Conservation (phyloP, 352 stramenopile species). For the Globisporangium sylvaticum region DNA sequence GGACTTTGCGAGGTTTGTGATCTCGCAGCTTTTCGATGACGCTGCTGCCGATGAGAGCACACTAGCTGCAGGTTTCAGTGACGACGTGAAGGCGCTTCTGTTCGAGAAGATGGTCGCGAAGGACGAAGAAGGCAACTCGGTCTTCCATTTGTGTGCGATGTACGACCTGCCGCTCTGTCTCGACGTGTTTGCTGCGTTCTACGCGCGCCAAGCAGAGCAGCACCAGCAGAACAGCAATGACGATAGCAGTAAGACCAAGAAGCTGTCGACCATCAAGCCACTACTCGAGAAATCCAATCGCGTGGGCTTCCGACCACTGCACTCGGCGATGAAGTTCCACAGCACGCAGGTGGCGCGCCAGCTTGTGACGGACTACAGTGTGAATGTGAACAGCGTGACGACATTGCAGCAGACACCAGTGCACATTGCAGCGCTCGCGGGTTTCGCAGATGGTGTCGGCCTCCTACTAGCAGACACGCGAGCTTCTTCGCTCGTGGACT, state of each 20-base stretch:
- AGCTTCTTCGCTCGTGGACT: slow-evolving; percentile 18
- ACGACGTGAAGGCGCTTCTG: slow-evolving; percentile 45
- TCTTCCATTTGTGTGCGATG: slow-evolving; percentile 78
- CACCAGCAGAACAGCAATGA: slow-evolving; percentile 13
- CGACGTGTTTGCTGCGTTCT: slow-evolving; percentile 42
- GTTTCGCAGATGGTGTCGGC: slow-evolving; percentile 37
- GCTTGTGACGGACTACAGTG: slow-evolving; percentile 35
- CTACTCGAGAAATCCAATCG: slow-evolving; percentile 60
- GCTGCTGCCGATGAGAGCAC: background rate
- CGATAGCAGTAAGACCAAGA: slow-evolving; percentile 1
- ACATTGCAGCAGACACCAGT: slow-evolving; percentile 57
- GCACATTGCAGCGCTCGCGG: slow-evolving; percentile 59
- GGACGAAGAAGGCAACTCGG: slow-evolving; percentile 73
- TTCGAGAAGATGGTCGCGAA: slow-evolving; percentile 43
- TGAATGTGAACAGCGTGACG: slow-evolving; percentile 44
- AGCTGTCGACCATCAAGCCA: slow-evolving; percentile 26
- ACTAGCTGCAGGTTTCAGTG: slow-evolving; percentile 4
- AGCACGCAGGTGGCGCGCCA: slow-evolving; percentile 21
- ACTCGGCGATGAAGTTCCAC: slow-evolving; percentile 66
- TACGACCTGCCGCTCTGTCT: slow-evolving; percentile 51
- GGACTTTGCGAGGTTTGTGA: slow-evolving; percentile 33
- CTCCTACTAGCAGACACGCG: slow-evolving; percentile 35
- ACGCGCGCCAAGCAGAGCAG: slow-evolving; percentile 25
- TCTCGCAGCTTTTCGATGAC: slow-evolving; percentile 35
- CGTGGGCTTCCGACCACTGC: slow-evolving; percentile 56